Percentiles rank a stretch among this genome's conserved stretches.
These are phyloP conservation scores for Dryas alaskensis DNA, from an alignment of 306 rosid species.

Conservation along the genomic window DNA sequence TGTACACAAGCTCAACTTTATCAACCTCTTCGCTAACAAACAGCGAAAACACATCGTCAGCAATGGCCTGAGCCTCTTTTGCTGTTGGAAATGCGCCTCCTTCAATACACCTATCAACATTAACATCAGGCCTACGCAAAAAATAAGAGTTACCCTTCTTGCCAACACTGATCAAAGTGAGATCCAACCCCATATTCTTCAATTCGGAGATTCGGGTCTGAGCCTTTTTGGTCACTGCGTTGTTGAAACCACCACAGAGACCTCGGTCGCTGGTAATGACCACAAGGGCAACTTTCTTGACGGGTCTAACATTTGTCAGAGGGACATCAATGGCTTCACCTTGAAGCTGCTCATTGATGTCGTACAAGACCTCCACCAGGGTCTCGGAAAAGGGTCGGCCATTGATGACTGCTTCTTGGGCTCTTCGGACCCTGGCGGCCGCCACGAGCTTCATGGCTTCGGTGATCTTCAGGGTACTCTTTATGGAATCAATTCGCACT, in stretches of 20 bases:
- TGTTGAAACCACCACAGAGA: constrained; percentile 75
- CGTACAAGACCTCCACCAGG: constrained; percentile 48
- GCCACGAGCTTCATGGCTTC: constrained; percentile 80
- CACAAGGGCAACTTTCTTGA: constrained; percentile 55
- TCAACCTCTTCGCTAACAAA: constrained; percentile 78
- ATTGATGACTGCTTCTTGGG: constrained; percentile 74
- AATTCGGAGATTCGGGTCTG: constrained; percentile 43
- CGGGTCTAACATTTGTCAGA: constrained; percentile 42
- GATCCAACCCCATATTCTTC: constrained; percentile 42
- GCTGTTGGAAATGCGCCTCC: constrained; percentile 44
- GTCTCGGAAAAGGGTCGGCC: constrained; percentile 63
- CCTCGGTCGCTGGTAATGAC: constrained; percentile 64
- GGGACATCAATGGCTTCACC: constrained; percentile 52
- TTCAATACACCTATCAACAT: constrained; percentile 50
- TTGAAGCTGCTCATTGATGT: constrained; percentile 51
- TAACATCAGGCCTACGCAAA: constrained; percentile 23
- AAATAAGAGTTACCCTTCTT: constrained; percentile 65
- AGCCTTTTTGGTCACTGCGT: constrained; percentile 43
- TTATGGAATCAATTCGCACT: constrained; percentile 46
- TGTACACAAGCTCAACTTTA: constrained; percentile 68
- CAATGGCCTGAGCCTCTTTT: constrained; percentile 68
- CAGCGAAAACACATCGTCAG: constrained; percentile 67
- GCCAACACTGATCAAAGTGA: constrained; percentile 63
- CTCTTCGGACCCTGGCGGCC: constrained; percentile 73
- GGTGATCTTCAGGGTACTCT: constrained; percentile 62